phyloP scores from a whole-genome alignment of 768 basidiomycete species.

The Suillus tomentosus region DNA sequence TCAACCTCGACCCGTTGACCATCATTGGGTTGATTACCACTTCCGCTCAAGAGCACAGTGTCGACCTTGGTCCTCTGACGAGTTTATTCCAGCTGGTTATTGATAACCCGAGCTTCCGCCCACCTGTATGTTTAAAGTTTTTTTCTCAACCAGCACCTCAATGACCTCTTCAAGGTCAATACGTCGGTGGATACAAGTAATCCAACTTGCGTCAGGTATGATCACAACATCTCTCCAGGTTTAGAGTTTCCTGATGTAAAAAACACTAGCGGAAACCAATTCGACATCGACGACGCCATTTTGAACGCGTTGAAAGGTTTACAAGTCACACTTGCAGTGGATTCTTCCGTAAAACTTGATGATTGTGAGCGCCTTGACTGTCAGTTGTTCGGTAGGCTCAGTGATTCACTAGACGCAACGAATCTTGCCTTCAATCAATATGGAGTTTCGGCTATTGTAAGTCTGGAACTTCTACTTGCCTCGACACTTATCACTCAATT shows the following conservation, averaged over 20 bases:
- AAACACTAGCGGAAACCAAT: slow-evolving; percentile 58
- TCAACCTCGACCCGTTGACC: slow-evolving; percentile 62
- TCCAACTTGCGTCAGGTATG: slow-evolving; percentile 61
- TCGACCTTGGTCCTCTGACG: slow-evolving; percentile 61
- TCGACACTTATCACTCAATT: slow-evolving; percentile 11
- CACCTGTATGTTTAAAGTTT: slow-evolving; percentile 43
- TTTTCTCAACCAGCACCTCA: not conserved
- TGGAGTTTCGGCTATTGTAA: slow-evolving; percentile 55
- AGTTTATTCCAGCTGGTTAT: slow-evolving; percentile 56
- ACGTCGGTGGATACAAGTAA: slow-evolving; percentile 52
- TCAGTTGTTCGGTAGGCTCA: not conserved
- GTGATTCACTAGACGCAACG: slow-evolving; percentile 45
- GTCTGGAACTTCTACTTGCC: slow-evolving; percentile 15
- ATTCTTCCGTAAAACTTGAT: slow-evolving; percentile 60
- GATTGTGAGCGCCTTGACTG: slow-evolving; percentile 49
- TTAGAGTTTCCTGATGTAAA: slow-evolving; percentile 12
- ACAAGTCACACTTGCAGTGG: slow-evolving; percentile 56
- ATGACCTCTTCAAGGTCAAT: slow-evolving; percentile 42
- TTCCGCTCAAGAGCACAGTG: slow-evolving; percentile 53
- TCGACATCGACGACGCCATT: slow-evolving; percentile 61
- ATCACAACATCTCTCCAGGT: slow-evolving; percentile 3
- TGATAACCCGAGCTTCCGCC: slow-evolving; percentile 50
- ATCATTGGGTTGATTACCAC: slow-evolving; percentile 58
- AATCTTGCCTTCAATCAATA: slow-evolving; percentile 59
- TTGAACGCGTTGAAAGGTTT: slow-evolving; percentile 62